Base-by-base conservation (phyloP, 768 basidiomycete genomes). In the Lyophyllum semitale region DNA sequence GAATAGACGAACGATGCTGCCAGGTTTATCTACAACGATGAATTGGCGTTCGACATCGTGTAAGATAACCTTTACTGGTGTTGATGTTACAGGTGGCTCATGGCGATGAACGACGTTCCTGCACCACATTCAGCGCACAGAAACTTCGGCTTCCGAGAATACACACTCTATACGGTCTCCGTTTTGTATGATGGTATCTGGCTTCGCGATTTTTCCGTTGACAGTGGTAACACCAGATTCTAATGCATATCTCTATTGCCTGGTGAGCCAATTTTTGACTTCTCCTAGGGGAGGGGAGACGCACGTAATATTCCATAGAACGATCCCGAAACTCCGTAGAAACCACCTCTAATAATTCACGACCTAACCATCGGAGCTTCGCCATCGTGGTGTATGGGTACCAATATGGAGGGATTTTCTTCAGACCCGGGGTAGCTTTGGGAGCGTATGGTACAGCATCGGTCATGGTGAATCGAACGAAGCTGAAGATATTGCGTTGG, bases 71-170 rank as follows among this genome's bases (percentile, higher is more conserved):
- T 86, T 83, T 51, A 98, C 85, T 1, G 91, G 91, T 4, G 79
- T 89, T 2, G 88, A 84, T 1, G 94, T 88, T 3, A 99, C 88
- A 3, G 97, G 94, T 5, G 97, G 97, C 71, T 99, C 97, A 67
- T 99, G 97, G n/a, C 94, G 81, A 70, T 95, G 93, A 13, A 95
- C 93, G 13, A 95, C 81, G 64, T 98, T 97, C 66, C 93, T 95
- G 40, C 41, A 29, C 18, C 15, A 12, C 29, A 12, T 53, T 46
- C n/a, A 33, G 13, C 38, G 48, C 26, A 40, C 22, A 20, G 38
- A 33, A 53, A 6, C 22, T 18, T 38, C 6, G 8, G 7, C 32
- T 48, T 51, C 38, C 47, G 41, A 30, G 25, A 47, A 52, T 41
- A 78, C 89, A 59, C 58, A 93, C 93, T 96, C 93, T 48, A 97